Evolutionary conservation across 352 stramenopile species (phyloP).

Genomic region (Phytophthora vignae): DNA sequence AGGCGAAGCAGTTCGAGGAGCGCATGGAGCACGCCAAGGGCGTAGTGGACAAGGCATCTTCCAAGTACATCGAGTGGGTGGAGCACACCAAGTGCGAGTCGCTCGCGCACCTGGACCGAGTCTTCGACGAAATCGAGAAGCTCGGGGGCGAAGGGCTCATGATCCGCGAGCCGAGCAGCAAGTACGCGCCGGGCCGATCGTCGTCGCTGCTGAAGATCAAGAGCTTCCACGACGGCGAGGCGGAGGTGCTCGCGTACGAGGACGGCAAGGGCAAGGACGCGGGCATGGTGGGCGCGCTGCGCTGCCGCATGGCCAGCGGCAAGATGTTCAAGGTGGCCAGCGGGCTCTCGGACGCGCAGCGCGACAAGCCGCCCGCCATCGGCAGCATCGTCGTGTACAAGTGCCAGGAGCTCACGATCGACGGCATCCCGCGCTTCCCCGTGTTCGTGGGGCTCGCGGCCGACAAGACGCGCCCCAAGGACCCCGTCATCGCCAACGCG

Average conservation of each 20-base stretch:
- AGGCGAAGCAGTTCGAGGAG: constrained; percentile 64
- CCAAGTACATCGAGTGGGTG: constrained; percentile 66
- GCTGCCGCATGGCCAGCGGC: constrained; percentile 65
- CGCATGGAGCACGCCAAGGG: constrained; percentile 51
- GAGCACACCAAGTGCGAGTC: constrained; percentile 67
- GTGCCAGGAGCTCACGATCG: constrained; percentile 79
- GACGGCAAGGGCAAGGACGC: constrained; percentile 76
- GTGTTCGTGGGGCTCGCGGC: constrained; percentile 69
- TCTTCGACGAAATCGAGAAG: constrained; percentile 67
- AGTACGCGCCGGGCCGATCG: constrained; percentile 57
- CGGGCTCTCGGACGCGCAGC: constrained; percentile 68
- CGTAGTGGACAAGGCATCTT: constrained; percentile 35
- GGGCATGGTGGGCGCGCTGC: constrained; percentile 63
- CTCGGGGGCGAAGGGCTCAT: constrained; percentile 76
- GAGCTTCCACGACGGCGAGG: constrained; percentile 78
- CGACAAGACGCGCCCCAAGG: constrained; percentile 58
- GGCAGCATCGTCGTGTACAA: constrained; percentile 84
- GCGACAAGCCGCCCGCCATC: constrained; percentile 50
- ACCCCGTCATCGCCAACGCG: constrained; percentile 60
- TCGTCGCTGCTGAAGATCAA: constrained; percentile 82
- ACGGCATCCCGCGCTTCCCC: constrained; percentile 75
- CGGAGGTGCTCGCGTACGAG: constrained; percentile 68
- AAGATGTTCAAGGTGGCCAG: constrained; percentile 82
- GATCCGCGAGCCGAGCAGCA: constrained; percentile 66
- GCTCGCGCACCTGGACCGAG: constrained; percentile 52